phyloP scores from a whole-genome alignment of 257 asterid genomes.

The Nyctanthes arbortristis region DNA sequence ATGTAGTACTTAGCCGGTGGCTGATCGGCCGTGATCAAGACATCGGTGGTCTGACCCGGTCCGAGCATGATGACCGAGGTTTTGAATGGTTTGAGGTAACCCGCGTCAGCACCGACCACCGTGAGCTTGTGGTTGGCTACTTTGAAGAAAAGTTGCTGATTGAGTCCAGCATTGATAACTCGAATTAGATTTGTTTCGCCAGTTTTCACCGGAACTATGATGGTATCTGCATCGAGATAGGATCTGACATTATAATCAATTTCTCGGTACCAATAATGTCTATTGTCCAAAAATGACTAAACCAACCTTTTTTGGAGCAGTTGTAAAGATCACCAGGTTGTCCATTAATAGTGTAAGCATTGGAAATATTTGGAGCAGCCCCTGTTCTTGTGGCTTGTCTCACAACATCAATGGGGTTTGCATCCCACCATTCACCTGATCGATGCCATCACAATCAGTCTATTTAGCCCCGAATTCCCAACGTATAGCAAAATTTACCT shows the following conservation, averaged over 20 bases:
- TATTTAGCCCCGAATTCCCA: neutral
- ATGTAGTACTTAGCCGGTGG: conserved; percentile 73
- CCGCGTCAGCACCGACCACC: conserved; percentile 92
- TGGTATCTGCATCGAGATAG: conserved; percentile 49
- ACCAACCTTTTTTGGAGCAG: conserved; percentile 68
- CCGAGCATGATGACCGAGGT: conserved; percentile 88
- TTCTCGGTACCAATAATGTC: neutral
- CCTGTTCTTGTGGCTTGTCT: conserved; percentile 79
- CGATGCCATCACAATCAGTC: conserved; percentile 16
- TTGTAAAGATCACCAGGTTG: conserved; percentile 95
- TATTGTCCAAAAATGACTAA: neutral
- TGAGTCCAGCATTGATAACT: conserved; percentile 72
- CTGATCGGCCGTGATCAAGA: conserved; percentile 70
- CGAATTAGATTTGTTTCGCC: conserved; percentile 82
- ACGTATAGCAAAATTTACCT: neutral
- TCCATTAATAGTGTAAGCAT: conserved; percentile 89
- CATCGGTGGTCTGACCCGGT: conserved; percentile 95
- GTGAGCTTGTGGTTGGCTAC: conserved; percentile 81
- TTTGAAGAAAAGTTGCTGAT: conserved; percentile 84
- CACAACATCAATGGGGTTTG: conserved; percentile 76
- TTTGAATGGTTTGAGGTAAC: conserved; percentile 77
- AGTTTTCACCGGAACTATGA: conserved; percentile 43
- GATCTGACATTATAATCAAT: neutral
- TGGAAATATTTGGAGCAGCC: conserved; percentile 71
- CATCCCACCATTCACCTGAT: conserved; percentile 98